These are phyloP conservation scores for Solanum lycopersicoides DNA, from an alignment of 257 asterid genomes.

Conservation along the genomic window DNA sequence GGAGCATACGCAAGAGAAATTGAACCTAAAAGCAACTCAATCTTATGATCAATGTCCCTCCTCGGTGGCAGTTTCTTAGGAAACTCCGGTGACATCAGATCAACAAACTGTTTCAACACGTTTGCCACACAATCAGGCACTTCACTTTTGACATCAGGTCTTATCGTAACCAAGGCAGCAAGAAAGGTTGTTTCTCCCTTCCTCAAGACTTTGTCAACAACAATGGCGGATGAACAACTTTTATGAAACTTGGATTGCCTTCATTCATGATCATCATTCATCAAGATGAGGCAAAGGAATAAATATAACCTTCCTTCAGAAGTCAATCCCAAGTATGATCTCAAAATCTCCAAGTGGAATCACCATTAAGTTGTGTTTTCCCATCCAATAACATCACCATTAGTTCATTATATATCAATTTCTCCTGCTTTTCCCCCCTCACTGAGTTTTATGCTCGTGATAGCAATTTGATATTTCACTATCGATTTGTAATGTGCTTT, in stretches of 20 bases:
- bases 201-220: background rate
- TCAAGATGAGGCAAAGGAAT: background rate
- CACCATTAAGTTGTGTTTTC: background rate
- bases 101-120: background rate
- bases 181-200: background rate
- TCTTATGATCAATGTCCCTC: background rate
- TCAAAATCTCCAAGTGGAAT: background rate
- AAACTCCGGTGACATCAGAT: background rate
- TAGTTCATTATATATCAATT: background rate
- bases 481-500: background rate
- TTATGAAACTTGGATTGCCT: background rate
- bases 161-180: background rate
- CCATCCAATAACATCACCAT: background rate
- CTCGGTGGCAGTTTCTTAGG: background rate
- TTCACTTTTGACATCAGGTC: background rate
- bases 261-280: background rate
- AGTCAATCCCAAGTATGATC: background rate
- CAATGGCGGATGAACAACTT: background rate
- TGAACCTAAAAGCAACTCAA: background rate
- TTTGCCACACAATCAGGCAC: background rate
- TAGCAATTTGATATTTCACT: background rate
- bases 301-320: background rate
- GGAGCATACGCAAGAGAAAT: background rate
- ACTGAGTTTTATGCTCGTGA: background rate
- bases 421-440: background rate